Evolutionary conservation across 176 grass and related monocot genomes (phyloP).

Genomic region (Typha latifolia): DNA sequence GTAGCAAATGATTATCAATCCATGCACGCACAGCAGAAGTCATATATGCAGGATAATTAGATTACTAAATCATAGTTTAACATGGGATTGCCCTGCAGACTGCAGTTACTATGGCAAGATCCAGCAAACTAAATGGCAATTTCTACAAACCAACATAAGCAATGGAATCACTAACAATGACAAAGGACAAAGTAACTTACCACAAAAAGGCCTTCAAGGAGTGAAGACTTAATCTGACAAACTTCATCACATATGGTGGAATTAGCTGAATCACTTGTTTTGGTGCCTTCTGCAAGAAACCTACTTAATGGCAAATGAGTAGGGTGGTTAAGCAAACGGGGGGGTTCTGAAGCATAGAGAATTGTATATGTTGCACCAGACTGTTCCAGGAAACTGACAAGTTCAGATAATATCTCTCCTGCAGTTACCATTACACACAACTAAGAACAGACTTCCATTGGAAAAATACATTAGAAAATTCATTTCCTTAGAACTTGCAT

Average conservation of each 20-base stretch:
- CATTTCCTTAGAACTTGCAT: slow-evolving; percentile 8
- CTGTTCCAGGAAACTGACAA: slow-evolving; percentile 38
- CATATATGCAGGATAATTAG: too few species aligned
- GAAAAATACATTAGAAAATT: slow-evolving; percentile 3
- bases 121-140: background rate
- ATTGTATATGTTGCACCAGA: slow-evolving; percentile 58
- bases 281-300: slow-evolving; percentile 60
- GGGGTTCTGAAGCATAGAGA: slow-evolving; percentile 79
- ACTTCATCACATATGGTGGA: slow-evolving; percentile 56
- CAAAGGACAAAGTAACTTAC: slow-evolving; percentile 40
- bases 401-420: slow-evolving; percentile 70
- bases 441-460: background rate
- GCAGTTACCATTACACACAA: slow-evolving; percentile 6
- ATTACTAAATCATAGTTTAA: too few species aligned
- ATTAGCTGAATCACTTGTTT: slow-evolving; percentile 20
- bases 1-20: background rate
- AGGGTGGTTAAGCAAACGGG: slow-evolving; percentile 26
- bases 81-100: too few species aligned
- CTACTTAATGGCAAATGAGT: slow-evolving; percentile 36
- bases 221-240: slow-evolving; percentile 69
- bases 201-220: slow-evolving; percentile 89
- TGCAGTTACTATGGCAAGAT: too few species aligned
- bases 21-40: too few species aligned
- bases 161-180: background rate
- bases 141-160: background rate